Conservation (phyloP, 2,329 filamentous ascomycete genomes). For the Arthrobotrys entomopaga region DNA sequence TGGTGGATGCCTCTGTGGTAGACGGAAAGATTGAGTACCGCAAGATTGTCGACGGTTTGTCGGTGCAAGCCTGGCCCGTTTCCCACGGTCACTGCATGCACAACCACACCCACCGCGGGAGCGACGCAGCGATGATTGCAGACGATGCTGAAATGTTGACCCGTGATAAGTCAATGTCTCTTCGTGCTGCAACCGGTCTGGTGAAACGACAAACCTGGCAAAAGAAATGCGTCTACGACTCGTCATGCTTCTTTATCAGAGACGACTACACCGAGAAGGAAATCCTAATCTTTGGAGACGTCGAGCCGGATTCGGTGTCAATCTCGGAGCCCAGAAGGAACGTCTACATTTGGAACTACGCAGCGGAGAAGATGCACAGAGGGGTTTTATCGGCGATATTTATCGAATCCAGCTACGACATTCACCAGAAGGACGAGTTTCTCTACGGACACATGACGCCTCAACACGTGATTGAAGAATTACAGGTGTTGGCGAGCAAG, state of each 20-base stretch:
- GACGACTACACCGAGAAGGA: conserved; percentile 76
- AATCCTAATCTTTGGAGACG: conserved; percentile 92
- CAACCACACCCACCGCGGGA: conserved; percentile 74
- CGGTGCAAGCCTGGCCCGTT: conserved; percentile 85
- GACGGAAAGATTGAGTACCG: conserved; percentile 80
- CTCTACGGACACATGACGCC: conserved; percentile 92
- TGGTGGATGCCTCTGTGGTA: conserved; percentile 85
- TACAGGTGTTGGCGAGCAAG: conserved; percentile 75
- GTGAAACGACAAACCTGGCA: conserved; percentile 60
- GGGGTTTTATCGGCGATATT: conserved; percentile 83
- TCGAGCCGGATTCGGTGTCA: conserved; percentile 80
- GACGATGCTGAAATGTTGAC: conserved; percentile 8
- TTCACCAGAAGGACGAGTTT: conserved; percentile 78
- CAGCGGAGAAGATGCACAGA: conserved; percentile 81
- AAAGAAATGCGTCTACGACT: conserved; percentile 78
- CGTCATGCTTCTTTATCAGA: conserved; percentile 91
- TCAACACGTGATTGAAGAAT: conserved; percentile 80
- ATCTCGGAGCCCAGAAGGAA: conserved; percentile 85
- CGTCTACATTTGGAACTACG: conserved; percentile 83
- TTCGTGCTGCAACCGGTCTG: conserved; percentile 50
- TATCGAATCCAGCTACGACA: conserved; percentile 94
- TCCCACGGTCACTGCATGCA: conserved; percentile 91
- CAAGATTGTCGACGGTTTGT: conserved; percentile 86
- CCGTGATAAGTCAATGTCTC: conserved; percentile 41
- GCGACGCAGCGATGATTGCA: conserved; percentile 60